phyloP scores from a whole-genome alignment of 495 filamentous ascomycete genomes.

The Polyplosphaeria fusca region DNA sequence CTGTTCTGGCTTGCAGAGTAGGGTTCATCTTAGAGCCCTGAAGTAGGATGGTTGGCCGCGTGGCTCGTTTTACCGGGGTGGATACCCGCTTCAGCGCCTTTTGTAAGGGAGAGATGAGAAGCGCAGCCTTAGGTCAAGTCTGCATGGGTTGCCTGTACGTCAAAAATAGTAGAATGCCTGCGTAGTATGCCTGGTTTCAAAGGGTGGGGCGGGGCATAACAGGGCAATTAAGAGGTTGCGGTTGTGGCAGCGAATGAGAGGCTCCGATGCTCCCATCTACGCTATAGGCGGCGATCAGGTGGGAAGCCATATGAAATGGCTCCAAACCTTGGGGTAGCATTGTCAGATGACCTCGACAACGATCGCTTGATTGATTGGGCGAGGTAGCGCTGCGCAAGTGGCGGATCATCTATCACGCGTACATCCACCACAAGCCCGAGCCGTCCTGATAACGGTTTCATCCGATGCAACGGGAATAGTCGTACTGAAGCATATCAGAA shows the following conservation, averaged over 20 bases:
- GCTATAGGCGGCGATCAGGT: constrained; percentile 14
- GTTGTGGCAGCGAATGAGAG: constrained; percentile 12
- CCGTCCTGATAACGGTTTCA: constrained; percentile 18
- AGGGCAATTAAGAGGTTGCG: constrained; percentile 23
- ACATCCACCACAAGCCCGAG: constrained; percentile 15
- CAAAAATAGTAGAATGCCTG: constrained; percentile 14
- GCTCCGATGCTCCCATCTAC: neutral
- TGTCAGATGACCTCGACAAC: constrained; percentile 16
- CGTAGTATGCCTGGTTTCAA: too few species aligned
- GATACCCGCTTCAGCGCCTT: too few species aligned
- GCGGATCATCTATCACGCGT: constrained; percentile 20
- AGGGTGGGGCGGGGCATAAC: constrained; percentile 22
- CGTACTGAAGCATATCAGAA: too few species aligned
- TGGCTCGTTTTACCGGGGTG: too few species aligned
- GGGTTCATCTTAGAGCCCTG: too few species aligned
- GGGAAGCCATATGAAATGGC: neutral
- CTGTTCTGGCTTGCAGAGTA: too few species aligned
- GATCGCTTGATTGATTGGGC: constrained; percentile 15
- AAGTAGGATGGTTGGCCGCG: too few species aligned
- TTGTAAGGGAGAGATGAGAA: too few species aligned
- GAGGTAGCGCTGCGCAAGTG: constrained; percentile 6
- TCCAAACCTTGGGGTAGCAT: neutral
- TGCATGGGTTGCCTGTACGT: neutral
- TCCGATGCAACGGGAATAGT: too few species aligned
- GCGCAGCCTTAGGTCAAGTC: neutral